These are phyloP conservation scores for Agroathelia rolfsii DNA, from an alignment of 1,284 basidiomycete species.

Conservation along the genomic window DNA sequence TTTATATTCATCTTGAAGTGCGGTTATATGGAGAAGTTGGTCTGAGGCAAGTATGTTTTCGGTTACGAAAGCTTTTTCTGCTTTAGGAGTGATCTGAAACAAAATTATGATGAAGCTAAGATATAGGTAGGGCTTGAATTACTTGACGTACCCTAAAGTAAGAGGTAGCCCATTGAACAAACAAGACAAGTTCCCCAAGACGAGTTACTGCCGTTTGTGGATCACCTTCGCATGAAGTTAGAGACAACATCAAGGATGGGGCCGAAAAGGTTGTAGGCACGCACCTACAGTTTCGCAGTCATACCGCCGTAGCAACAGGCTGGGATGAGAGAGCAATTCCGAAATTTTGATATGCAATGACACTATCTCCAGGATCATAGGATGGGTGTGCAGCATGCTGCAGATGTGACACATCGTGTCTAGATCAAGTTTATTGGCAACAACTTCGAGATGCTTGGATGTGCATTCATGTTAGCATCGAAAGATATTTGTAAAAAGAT, in stretches of 20 bases:
- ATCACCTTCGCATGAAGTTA: slow-evolving; percentile 42
- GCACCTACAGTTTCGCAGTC: slow-evolving; percentile 71
- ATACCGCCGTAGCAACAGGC: slow-evolving; percentile 59
- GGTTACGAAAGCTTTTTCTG: slow-evolving; percentile 34
- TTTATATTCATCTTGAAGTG: slow-evolving; percentile 38
- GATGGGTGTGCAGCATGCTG: slow-evolving; percentile 48
- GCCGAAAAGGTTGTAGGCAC: slow-evolving; percentile 17
- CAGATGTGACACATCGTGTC: slow-evolving; percentile 60
- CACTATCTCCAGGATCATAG: slow-evolving; percentile 53
- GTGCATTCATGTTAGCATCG: neutral
- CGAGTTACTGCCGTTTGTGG: slow-evolving; percentile 71
- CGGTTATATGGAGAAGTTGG: slow-evolving; percentile 29
- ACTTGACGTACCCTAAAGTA: slow-evolving; percentile 47
- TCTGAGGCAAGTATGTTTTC: slow-evolving; percentile 43
- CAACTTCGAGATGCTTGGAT: slow-evolving; percentile 42
- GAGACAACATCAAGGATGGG: slow-evolving; percentile 6
- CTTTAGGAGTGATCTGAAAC: slow-evolving; percentile 27
- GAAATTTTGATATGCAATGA: slow-evolving; percentile 58
- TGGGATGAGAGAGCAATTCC: slow-evolving; percentile 48
- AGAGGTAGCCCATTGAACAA: slow-evolving; percentile 51
- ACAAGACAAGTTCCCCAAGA: slow-evolving; percentile 65
- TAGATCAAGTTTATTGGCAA: slow-evolving; percentile 43
- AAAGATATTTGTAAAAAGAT: neutral
- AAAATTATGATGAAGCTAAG: no score
- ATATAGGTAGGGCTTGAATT: slow-evolving; percentile 4